These are phyloP conservation scores for Plenodomus biglobosus DNA, from an alignment of 2,329 filamentous ascomycete species.

Conservation along the genomic window DNA sequence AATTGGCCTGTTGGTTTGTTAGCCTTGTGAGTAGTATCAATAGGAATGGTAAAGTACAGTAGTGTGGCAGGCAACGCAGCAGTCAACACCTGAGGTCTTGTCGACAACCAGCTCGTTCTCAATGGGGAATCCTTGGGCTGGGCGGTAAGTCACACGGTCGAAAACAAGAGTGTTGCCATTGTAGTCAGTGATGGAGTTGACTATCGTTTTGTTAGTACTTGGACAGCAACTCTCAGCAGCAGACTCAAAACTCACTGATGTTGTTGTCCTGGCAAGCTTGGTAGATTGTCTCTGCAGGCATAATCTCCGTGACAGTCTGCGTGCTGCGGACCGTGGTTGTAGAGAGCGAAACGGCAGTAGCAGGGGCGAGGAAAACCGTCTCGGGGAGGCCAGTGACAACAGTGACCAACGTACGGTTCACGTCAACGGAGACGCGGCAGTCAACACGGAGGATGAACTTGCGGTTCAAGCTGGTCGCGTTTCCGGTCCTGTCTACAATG, in stretches of 20 bases:
- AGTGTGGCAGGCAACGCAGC: constrained; percentile 32
- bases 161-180: constrained; percentile 20
- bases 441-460: constrained; percentile 16
- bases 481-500: constrained; percentile 16
- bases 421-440: constrained; percentile 12
- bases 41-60: constrained; percentile 11
- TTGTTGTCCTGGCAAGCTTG: constrained; percentile 28
- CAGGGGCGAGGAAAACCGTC: constrained; percentile 10
- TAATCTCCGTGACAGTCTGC: constrained; percentile 12
- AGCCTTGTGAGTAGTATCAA: not conserved
- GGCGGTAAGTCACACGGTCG: constrained; percentile 25
- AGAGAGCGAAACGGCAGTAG: constrained; percentile 15
- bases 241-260: constrained; percentile 17
- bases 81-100: constrained; percentile 13
- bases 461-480: constrained; percentile 11
- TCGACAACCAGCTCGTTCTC: constrained; percentile 22
- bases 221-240: too few species aligned
- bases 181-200: constrained; percentile 20
- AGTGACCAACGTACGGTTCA: constrained; percentile 15
- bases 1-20: constrained; percentile 14
- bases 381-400: constrained; percentile 15
- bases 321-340: constrained; percentile 22
- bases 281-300: constrained; percentile 20
- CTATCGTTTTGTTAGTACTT: constrained; percentile 8
- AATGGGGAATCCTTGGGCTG: constrained; percentile 22